Percentiles rank a stretch among this genome's conserved stretches.
These are phyloP conservation scores for Tetrapisispora iriomotensis DNA, from an alignment of 805 yeast genomes.

Conservation along the genomic window DNA sequence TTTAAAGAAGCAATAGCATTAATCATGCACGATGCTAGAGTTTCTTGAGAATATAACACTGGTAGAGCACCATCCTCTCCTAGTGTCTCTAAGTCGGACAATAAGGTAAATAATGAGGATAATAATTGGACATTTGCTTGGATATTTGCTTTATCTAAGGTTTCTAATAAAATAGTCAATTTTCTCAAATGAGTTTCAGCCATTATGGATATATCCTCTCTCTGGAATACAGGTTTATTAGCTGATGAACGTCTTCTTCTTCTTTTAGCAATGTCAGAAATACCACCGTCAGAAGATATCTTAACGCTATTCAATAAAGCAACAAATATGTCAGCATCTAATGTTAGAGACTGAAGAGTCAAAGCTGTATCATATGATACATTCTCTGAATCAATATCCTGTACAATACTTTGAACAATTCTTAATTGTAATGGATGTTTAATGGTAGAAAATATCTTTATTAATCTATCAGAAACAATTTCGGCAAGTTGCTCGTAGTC, in stretches of 20 bases:
- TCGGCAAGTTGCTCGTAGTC: constrained; percentile 36
- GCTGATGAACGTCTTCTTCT: constrained; percentile 78
- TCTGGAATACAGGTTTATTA: constrained; percentile 62
- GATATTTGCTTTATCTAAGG: constrained; percentile 44
- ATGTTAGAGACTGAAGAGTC: constrained; percentile 42
- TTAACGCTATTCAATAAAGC: constrained; percentile 50
- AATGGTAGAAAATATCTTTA: constrained; percentile 46
- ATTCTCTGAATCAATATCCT: constrained; percentile 37
- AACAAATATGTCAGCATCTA: constrained; percentile 49
- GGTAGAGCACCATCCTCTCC: constrained; percentile 90
- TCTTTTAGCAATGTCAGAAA: constrained; percentile 43
- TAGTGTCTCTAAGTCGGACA: constrained; percentile 70
- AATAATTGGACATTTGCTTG: constrained; percentile 36
- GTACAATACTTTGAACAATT: constrained; percentile 51
- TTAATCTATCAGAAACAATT: constrained; percentile 41
- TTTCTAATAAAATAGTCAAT: constrained; percentile 69
- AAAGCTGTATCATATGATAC: constrained; percentile 44
- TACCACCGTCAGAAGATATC: constrained; percentile 37
- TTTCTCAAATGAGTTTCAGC: constrained; percentile 74
- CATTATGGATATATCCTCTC: constrained; percentile 56
- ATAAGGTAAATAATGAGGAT: constrained; percentile 45
- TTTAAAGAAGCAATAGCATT: constrained; percentile 52
- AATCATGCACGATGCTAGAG: constrained; percentile 77
- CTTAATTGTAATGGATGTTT: constrained; percentile 48
- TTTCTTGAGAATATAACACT: constrained; percentile 82